Evolutionary conservation across 2,329 filamentous ascomycete genomes (phyloP).

Genomic region (Trichoderma cornu-damae): DNA sequence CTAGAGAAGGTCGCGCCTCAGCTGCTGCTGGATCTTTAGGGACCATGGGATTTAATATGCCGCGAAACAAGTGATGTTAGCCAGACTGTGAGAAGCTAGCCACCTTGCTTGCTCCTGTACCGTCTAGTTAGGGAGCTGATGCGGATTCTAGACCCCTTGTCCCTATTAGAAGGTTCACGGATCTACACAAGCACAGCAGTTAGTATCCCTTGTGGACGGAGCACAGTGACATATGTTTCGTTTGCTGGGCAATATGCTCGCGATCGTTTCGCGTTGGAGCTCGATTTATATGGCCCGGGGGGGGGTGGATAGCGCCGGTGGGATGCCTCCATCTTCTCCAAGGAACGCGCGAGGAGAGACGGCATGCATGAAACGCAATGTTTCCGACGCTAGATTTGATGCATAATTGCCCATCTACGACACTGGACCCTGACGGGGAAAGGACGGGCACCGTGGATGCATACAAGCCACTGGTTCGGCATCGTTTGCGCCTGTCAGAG

Average conservation of each 20-base stretch:
- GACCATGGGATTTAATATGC: background rate
- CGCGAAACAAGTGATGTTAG: background rate
- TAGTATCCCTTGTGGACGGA: too few species aligned
- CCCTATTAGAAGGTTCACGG: background rate
- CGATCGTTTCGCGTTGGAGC: background rate
- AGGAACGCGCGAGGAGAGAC: background rate
- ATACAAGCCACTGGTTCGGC: background rate
- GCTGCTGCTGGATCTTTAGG: slow-evolving; percentile 76
- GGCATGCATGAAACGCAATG: slow-evolving; percentile 14
- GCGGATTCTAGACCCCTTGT: background rate
- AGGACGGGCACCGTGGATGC: background rate
- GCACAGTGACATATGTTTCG: background rate
- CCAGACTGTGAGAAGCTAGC: too few species aligned
- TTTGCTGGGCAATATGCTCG: background rate
- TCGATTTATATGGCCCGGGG: background rate
- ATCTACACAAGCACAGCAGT: background rate
- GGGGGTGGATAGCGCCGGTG: background rate
- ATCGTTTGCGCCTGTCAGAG: background rate
- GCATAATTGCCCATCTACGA: slow-evolving; percentile 1
- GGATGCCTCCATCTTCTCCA: background rate
- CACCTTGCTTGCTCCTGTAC: background rate
- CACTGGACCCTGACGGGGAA: background rate
- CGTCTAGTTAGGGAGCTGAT: background rate
- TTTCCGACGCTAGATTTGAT: slow-evolving; percentile 8
- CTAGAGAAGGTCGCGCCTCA: slow-evolving; percentile 83